Conservation (phyloP, 2,329 filamentous ascomycete species). For the Epichloe festucae region DNA sequence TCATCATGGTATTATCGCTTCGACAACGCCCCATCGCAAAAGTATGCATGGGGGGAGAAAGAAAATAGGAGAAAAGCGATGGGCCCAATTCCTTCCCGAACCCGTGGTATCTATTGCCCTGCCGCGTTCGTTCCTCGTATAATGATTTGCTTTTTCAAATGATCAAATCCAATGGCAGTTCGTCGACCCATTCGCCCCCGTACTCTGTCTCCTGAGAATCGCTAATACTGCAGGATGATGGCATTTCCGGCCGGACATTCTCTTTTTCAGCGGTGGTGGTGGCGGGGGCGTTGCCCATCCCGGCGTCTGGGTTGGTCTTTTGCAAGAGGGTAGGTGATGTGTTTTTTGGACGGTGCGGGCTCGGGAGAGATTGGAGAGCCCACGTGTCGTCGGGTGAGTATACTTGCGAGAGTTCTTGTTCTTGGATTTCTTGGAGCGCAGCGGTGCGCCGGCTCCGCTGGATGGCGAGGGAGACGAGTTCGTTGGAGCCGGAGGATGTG, state of each 20-base stretch:
- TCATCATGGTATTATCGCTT: too few species aligned
- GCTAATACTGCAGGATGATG: not conserved
- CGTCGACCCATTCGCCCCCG: conserved; percentile 26
- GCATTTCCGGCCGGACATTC: conserved; percentile 8
- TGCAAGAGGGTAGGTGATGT: not conserved
- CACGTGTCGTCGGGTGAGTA: not conserved
- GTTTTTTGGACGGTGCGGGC: not conserved
- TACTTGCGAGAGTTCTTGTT: conserved; percentile 14
- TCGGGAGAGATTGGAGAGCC: not conserved
- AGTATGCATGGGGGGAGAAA: too few species aligned
- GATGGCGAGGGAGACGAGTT: conserved; percentile 21
- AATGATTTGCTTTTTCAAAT: conserved; percentile 6
- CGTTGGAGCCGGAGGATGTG: conserved; percentile 23
- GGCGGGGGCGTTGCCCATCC: not conserved
- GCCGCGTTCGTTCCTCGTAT: not conserved
- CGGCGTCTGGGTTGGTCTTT: not conserved
- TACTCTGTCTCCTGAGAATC: conserved; percentile 27
- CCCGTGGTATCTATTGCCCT: not conserved
- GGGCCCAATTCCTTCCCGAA: not conserved
- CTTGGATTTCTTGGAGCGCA: conserved; percentile 17
- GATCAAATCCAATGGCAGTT: conserved; percentile 20
- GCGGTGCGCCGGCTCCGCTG: conserved; percentile 23
- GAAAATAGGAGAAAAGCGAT: not conserved
- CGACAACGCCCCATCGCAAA: too few species aligned
- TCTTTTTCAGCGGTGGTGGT: conserved; percentile 12